Evolutionary conservation across 2,329 filamentous ascomycete species (phyloP).

Genomic region (Fusarium citri): DNA sequence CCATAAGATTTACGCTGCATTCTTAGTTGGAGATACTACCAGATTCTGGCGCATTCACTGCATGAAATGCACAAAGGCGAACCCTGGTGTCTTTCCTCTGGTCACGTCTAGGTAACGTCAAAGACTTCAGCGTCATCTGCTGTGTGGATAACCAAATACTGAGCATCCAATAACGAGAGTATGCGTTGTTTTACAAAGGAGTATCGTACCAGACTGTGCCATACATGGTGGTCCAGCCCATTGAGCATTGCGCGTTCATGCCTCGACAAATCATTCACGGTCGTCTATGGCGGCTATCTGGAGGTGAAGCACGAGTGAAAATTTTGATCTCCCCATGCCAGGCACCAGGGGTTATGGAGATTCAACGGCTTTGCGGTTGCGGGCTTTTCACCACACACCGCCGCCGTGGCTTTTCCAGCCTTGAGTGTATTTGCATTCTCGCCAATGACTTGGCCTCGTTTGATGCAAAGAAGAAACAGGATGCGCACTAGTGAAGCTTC

Average conservation of each 20-base stretch:
- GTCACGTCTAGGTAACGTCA: slow-evolving; percentile 4
- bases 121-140: slow-evolving; percentile 25
- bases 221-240: slow-evolving; percentile 8
- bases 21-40: slow-evolving; percentile 2
- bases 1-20: slow-evolving; percentile 16
- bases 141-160: slow-evolving; percentile 22
- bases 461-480: slow-evolving; percentile 32
- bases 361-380: slow-evolving; percentile 35
- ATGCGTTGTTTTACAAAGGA: slow-evolving; percentile 1
- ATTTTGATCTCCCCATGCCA: slow-evolving; percentile 6
- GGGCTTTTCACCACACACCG: slow-evolving; percentile 32
- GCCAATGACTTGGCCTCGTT: slow-evolving; percentile 27
- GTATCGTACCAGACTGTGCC: slow-evolving; percentile 3
- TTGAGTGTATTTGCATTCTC: slow-evolving; percentile 14
- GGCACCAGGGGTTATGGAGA: slow-evolving; percentile 24
- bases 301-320: slow-evolving; percentile 11
- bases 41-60: slow-evolving; percentile 15
- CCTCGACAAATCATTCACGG: slow-evolving; percentile 13
- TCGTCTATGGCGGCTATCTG: slow-evolving; percentile 25
- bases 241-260: slow-evolving; percentile 21
- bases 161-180: slow-evolving; percentile 23
- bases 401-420: slow-evolving; percentile 29
- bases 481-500: slow-evolving; percentile 36
- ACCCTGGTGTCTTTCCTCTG: slow-evolving; percentile 5
- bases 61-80: slow-evolving; percentile 28